Evolutionary conservation across 2,329 filamentous ascomycete species (phyloP).

Genomic region (Penicillium digitatum): DNA sequence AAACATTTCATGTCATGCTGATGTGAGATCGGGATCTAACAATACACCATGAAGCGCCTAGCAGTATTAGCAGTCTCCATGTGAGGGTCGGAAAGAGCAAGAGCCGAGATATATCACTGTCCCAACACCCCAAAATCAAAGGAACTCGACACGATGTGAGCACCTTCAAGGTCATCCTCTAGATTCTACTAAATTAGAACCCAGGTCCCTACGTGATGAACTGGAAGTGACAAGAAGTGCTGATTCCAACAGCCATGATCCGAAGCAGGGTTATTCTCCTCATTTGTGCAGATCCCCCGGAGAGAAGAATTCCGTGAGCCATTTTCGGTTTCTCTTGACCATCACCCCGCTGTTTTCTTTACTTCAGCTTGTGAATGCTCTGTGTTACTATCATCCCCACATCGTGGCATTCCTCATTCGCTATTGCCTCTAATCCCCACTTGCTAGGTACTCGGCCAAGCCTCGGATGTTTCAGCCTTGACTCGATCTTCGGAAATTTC

Average conservation of each 20-base stretch:
- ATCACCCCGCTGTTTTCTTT: neutral
- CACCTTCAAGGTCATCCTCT: neutral
- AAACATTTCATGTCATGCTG: neutral
- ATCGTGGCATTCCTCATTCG: neutral
- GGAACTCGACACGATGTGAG: neutral
- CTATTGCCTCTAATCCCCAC: neutral
- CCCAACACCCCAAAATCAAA: too few relatives aligned
- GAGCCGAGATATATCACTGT: neutral
- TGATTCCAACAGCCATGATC: slow-evolving; percentile 10
- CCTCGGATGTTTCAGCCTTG: neutral
- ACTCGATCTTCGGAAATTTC: neutral
- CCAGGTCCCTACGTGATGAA: neutral
- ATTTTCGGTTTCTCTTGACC: neutral
- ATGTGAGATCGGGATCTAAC: neutral
- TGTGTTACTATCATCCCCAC: neutral
- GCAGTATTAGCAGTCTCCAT: neutral
- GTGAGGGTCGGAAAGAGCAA: neutral
- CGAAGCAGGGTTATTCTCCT: neutral
- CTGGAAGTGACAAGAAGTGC: slow-evolving; percentile 5
- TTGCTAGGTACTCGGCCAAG: neutral
- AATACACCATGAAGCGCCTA: neutral
- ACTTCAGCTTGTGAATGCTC: too few relatives aligned
- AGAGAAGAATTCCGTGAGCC: neutral
- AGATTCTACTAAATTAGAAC: too few relatives aligned
- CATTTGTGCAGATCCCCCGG: slow-evolving; percentile 18